phyloP scores from a whole-genome alignment of 371 early-diverging fungal species.

The Massospora cicadina region DNA sequence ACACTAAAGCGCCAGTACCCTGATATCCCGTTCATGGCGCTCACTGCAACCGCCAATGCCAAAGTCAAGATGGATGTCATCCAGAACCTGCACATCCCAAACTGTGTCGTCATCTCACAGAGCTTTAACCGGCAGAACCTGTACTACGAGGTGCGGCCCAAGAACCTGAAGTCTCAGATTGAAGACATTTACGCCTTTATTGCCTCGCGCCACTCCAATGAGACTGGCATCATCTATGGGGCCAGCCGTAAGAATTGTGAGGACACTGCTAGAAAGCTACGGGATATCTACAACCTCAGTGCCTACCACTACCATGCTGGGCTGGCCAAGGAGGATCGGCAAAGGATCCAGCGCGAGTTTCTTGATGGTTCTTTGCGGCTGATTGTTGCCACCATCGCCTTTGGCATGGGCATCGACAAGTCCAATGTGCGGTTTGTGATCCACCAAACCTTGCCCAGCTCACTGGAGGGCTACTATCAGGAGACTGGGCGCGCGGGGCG shows the following conservation, averaged over 20 bases:
- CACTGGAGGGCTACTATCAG: slow-evolving; percentile 98
- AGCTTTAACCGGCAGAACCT: slow-evolving; percentile 86
- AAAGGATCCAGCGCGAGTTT: slow-evolving; percentile 72
- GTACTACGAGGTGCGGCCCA: slow-evolving; percentile 58
- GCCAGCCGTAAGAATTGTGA: slow-evolving; percentile 74
- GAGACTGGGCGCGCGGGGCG: slow-evolving; percentile 98
- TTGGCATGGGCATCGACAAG: slow-evolving; percentile 99
- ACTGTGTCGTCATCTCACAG: slow-evolving; percentile 51
- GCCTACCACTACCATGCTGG: slow-evolving; percentile 90
- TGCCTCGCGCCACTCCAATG: slow-evolving; percentile 31
- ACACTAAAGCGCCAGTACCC: slow-evolving; percentile 14
- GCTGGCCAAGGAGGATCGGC: slow-evolving; percentile 63
- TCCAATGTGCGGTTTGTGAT: slow-evolving; percentile 98
- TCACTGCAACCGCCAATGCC: slow-evolving; percentile 96
- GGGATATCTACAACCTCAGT: slow-evolving; percentile 23
- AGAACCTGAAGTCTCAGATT: slow-evolving; percentile 28
- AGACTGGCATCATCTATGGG: slow-evolving; percentile 97
- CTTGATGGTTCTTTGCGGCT: slow-evolving; percentile 53
- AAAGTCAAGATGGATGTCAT: slow-evolving; percentile 69
- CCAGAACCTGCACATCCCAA: slow-evolving; percentile 40
- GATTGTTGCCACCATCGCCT: slow-evolving; percentile 98
- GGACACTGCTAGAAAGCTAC: slow-evolving; percentile 52
- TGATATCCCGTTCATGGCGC: slow-evolving; percentile 85
- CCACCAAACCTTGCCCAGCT: slow-evolving; percentile 90
- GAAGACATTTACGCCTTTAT: slow-evolving; percentile 71